A percentile compares a stretch with the other conserved stretches of the same genome.
Evolutionary conservation across 257 asterid genomes (phyloP).

Genomic region (Solanum lignicaule): DNA sequence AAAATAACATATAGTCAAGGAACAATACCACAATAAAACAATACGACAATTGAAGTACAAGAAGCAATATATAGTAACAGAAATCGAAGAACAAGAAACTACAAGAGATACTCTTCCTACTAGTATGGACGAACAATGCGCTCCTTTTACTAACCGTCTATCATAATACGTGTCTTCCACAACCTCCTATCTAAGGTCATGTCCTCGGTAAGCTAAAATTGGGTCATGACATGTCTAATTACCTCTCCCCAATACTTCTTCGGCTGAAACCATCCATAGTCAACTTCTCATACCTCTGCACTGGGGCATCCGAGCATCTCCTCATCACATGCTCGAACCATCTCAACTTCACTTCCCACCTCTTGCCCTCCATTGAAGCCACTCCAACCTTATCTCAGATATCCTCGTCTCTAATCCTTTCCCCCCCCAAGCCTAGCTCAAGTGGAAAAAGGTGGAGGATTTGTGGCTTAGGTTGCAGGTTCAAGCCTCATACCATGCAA

Average conservation of each 20-base stretch:
- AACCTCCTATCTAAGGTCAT: not conserved
- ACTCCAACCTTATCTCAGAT: no score
- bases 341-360: no score
- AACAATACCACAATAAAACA: not conserved
- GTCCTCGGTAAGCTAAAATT: not conserved
- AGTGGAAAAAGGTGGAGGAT: no score
- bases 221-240: not conserved
- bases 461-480: no score
- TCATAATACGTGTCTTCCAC: not conserved
- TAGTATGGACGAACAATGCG: not conserved
- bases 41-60: not conserved
- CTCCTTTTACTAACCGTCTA: not conserved
- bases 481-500: no score
- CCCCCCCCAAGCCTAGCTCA: no score
- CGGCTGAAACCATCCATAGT: no score
- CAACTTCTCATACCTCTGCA: no score
- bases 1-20: not conserved
- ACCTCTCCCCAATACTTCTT: not conserved
- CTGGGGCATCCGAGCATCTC: no score
- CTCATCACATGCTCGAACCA: no score
- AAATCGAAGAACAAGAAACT: not conserved
- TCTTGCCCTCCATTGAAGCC: no score
- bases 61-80: rapidly evolving
- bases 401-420: no score
- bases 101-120: not conserved